Percentiles rank a stretch among this genome's conserved stretches.
phyloP scores from a whole-genome alignment of 768 basidiomycete species.

The Russula ochroleuca region DNA sequence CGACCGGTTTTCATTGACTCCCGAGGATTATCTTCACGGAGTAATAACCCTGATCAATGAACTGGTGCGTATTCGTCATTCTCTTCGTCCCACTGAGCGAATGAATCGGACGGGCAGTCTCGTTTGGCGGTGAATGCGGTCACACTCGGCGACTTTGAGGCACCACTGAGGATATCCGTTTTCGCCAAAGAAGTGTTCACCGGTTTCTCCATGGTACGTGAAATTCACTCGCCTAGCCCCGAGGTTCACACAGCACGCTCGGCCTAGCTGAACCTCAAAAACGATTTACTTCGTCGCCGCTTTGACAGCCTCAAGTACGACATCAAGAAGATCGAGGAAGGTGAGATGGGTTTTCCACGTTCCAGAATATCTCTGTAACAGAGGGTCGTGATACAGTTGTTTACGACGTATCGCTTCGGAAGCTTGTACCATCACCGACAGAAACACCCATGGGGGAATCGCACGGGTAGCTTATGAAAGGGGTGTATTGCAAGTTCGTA shows the following conservation, averaged over 20 bases:
- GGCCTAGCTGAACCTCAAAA: constrained; percentile 72
- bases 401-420: constrained; percentile 78
- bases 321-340: constrained; percentile 87
- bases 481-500: constrained; percentile 1
- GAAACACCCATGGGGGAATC: constrained; percentile 6
- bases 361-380: constrained; percentile 5
- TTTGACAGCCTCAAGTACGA: constrained; percentile 85
- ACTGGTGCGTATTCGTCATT: constrained; percentile 46
- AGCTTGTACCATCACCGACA: constrained; percentile 41
- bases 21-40: constrained; percentile 80
- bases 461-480: constrained; percentile 12
- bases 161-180: constrained; percentile 68
- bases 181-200: constrained; percentile 80
- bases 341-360: constrained; percentile 35
- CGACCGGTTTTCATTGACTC: constrained; percentile 56
- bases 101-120: constrained; percentile 45
- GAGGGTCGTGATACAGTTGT: constrained; percentile 49
- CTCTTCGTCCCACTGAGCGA: neutral
- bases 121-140: constrained; percentile 76
- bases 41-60: constrained; percentile 77
- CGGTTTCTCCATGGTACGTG: constrained; percentile 75
- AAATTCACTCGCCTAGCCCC: neutral
- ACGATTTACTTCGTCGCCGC: constrained; percentile 66
- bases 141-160: constrained; percentile 76
- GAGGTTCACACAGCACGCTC: neutral